Percentiles rank a stretch among this genome's conserved stretches.
These are phyloP conservation scores for Barnettozyma vustinii DNA, from an alignment of 805 yeast genomes.

Conservation along the genomic window DNA sequence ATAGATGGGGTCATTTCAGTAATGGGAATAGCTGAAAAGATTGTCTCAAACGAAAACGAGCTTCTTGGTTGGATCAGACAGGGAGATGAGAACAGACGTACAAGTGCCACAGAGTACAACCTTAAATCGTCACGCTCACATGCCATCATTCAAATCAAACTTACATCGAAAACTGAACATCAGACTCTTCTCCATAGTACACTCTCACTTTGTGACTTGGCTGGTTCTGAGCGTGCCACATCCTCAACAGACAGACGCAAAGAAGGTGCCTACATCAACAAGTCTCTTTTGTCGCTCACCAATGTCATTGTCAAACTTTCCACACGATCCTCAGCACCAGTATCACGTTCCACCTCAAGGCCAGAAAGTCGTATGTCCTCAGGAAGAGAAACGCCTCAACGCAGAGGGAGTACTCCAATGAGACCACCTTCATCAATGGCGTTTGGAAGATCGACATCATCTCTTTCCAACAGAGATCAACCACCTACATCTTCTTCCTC, in stretches of 20 bases:
- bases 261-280: constrained; percentile 91
- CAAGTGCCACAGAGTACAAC: constrained; percentile 88
- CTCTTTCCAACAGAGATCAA: background rate
- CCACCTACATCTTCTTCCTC: background rate
- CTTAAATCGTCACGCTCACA: constrained; percentile 87
- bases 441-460: constrained; percentile 1
- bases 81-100: constrained; percentile 74
- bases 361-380: background rate
- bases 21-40: constrained; percentile 62
- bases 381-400: constrained; percentile 1
- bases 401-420: background rate
- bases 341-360: constrained; percentile 4
- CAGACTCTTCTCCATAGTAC: constrained; percentile 42
- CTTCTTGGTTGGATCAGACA: constrained; percentile 50
- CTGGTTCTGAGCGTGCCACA: constrained; percentile 91
- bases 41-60: constrained; percentile 52
- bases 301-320: constrained; percentile 80
- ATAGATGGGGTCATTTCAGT: constrained; percentile 66
- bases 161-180: constrained; percentile 22
- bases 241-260: constrained; percentile 66
- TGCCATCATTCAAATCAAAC: constrained; percentile 71
- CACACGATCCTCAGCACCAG: constrained; percentile 24
- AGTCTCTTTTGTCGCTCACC: constrained; percentile 82
- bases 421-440: constrained; percentile 2
- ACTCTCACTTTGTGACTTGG: constrained; percentile 86